phyloP scores from a whole-genome alignment of 2,329 filamentous ascomycete genomes.

The Dothidotthia symphoricarpi region DNA sequence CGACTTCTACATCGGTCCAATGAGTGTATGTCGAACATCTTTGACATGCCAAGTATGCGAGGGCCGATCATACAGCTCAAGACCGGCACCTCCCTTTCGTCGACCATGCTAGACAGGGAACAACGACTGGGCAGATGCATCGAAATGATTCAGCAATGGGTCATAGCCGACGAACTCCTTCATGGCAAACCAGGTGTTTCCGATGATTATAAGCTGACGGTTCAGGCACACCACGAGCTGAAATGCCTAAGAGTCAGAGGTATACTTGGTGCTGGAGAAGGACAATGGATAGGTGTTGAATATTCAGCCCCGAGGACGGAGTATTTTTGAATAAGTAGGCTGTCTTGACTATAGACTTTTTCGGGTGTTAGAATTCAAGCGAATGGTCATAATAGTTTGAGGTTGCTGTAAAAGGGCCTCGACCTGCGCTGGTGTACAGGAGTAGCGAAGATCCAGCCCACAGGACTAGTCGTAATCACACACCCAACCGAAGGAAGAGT shows the following conservation, averaged over 20 bases:
- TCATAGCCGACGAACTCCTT: conserved; percentile 6
- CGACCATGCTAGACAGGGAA: conserved; percentile 1
- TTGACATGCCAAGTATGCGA: conserved; percentile 5
- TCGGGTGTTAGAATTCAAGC: too few species aligned
- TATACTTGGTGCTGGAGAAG: conserved; percentile 2
- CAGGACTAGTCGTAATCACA: too few species aligned
- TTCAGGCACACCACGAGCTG: conserved; percentile 3
- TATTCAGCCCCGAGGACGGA: too few species aligned
- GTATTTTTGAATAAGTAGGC: too few species aligned
- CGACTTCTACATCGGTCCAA: conserved; percentile 1
- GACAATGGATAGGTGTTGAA: too few species aligned
- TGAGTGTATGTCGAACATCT: background rate
- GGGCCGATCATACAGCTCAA: conserved; percentile 7
- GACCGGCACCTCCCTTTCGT: conserved; percentile 4
- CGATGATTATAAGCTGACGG: conserved; percentile 1
- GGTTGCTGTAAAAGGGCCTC: too few species aligned
- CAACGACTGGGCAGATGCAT: conserved; percentile 1
- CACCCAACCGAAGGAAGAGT: too few species aligned
- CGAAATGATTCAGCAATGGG: background rate
- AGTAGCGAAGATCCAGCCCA: too few species aligned
- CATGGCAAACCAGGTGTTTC: conserved; percentile 4
- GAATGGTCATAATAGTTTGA: too few species aligned
- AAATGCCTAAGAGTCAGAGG: conserved; percentile 3
- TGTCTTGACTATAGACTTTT: too few species aligned
- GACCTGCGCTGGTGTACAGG: too few species aligned